Base-by-base conservation (phyloP, 179 eudicot genomes). In the Nepenthes alata region DNA sequence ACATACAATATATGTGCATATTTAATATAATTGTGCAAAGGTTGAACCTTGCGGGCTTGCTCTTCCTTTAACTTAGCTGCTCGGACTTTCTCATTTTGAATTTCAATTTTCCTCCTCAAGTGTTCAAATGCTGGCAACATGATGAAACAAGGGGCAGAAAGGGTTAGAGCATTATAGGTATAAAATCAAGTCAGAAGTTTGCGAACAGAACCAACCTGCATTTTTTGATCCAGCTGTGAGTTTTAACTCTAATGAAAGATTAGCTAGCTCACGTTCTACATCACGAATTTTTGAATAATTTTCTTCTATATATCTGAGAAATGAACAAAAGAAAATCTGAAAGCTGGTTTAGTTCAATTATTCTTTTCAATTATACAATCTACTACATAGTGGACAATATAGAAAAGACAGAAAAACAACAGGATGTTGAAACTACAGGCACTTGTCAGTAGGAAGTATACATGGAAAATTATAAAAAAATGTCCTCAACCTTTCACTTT, bases 141-240 rank as follows among this genome's bases (percentile, higher is more conserved):
- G 25, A 58, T 3, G 2, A 38, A 5, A 58, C 8, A 38, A 37
- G 14, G 8, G 41, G 13, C 37, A 16, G 4, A 9, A 56, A 7
- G 3, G 38, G 4, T 37, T 0, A 11, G 41, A 56, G 13, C 0
- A 7, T 16, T 45, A 4, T 12, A 6, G 35, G 37, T 57, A 49
- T 2, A 49, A 58, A 2, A 35, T 49, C 2, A 58, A 35, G 4
- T 12, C 48, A 41, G 8, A 41, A 41, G 48, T 38, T 1, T 44
- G 47, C 6, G 2, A 37, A 57, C 45, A 35, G 13, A 12, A 61
- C 72, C 39, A 59, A 93, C 98, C 98, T 68, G 96, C 96, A 72
- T 85, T 89, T 74, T 93, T 93, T 60, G 96, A 95, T 38, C 95
- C 98, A 63, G 98, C 78, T 14, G 98, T 89, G 70, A 91, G 96